Percentiles rank a stretch among this genome's conserved stretches.
phyloP scores from a whole-genome alignment of 2,329 filamentous ascomycete genomes.

The Capronia epimyces region DNA sequence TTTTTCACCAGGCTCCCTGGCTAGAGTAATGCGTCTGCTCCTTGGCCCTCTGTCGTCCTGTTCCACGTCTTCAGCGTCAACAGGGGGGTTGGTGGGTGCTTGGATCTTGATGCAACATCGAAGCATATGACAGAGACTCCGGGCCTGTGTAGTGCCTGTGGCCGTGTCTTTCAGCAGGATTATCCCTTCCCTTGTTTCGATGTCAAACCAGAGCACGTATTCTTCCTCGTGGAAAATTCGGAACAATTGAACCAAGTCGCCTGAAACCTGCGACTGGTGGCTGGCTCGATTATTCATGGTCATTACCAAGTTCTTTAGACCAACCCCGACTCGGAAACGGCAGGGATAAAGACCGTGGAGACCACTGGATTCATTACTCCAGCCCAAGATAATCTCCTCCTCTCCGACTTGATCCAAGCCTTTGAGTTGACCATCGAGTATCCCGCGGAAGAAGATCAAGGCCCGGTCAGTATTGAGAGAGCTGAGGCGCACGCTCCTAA shows the following conservation, averaged over 20 bases:
- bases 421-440: slow-evolving; percentile 27
- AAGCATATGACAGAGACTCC: slow-evolving; percentile 57
- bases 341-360: background rate
- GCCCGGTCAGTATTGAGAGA: slow-evolving; percentile 82
- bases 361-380: background rate
- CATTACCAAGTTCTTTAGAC: slow-evolving; percentile 11
- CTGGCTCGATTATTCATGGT: slow-evolving; percentile 3
- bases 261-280: background rate
- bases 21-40: background rate
- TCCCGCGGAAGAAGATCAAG: slow-evolving; percentile 59
- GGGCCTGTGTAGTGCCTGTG: slow-evolving; percentile 48
- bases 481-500: slow-evolving; percentile 75
- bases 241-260: slow-evolving; percentile 29
- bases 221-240: slow-evolving; percentile 46
- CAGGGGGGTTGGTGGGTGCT: background rate
- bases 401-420: slow-evolving; percentile 16
- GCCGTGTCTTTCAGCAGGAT: slow-evolving; percentile 61
- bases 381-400: slow-evolving; percentile 15
- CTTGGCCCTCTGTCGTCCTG: background rate
- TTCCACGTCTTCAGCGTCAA: background rate
- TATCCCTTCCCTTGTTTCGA: slow-evolving; percentile 39
- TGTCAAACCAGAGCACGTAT: slow-evolving; percentile 59
- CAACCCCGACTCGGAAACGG: slow-evolving; percentile 13
- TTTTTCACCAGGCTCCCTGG: background rate
- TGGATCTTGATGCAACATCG: background rate